Evolutionary conservation across 2,329 filamentous ascomycete species (phyloP).

Genomic region (Tolypocladium album): DNA sequence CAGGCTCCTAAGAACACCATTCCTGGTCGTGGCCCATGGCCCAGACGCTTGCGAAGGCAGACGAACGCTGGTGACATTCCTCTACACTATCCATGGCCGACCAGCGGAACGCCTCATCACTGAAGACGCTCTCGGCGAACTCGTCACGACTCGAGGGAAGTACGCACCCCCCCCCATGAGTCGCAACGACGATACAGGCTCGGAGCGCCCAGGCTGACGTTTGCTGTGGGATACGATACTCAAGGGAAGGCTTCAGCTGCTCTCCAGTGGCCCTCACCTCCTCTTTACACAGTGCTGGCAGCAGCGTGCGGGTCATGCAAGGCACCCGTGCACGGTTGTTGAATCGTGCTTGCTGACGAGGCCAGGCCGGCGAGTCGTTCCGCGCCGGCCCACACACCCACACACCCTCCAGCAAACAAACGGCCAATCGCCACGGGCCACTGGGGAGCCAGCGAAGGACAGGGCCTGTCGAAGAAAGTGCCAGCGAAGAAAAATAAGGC

Average conservation of each 20-base stretch:
- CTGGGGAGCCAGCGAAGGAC: constrained; percentile 9
- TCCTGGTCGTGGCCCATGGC: not conserved
- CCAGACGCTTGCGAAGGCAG: not conserved
- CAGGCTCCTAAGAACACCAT: not conserved
- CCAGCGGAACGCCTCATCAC: not conserved
- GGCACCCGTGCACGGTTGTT: not conserved
- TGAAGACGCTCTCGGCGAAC: not conserved
- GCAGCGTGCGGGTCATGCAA: not conserved
- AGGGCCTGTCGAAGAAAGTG: not conserved
- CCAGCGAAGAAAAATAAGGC: not conserved
- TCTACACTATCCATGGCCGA: not conserved
- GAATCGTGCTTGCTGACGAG: not conserved
- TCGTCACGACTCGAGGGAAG: not conserved
- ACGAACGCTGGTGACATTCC: not conserved
- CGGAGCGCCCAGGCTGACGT: not conserved
- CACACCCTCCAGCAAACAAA: constrained; percentile 6
- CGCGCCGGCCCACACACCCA: not conserved
- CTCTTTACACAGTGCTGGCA: not conserved
- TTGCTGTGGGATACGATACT: not conserved
- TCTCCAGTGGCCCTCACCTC: not conserved
- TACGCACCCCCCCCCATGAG: not conserved
- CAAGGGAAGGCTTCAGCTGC: not conserved
- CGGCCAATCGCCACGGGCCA: constrained; percentile 12
- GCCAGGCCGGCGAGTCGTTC: not conserved
- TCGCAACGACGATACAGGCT: not conserved